These are phyloP conservation scores for Byssochlamys sp. DNA, from an alignment of 2,329 filamentous ascomycete species.

Conservation along the genomic window DNA sequence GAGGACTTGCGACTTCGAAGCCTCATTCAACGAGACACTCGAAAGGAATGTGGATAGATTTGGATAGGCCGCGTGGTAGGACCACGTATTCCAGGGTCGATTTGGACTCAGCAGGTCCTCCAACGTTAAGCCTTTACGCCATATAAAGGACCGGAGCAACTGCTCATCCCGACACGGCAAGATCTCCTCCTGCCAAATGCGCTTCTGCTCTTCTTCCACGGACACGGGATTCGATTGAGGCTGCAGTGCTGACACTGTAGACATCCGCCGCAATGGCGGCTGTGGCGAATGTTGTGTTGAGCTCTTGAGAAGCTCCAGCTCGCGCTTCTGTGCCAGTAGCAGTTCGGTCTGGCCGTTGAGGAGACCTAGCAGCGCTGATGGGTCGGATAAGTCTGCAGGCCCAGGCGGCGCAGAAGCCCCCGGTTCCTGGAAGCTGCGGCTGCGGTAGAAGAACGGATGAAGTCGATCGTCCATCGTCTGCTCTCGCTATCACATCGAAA, in stretches of 20 bases:
- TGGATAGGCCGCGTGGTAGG: slow-evolving; percentile 4
- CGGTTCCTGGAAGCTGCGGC: not conserved
- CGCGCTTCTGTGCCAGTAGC: not conserved
- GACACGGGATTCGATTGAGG: not conserved
- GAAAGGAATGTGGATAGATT: slow-evolving; percentile 2
- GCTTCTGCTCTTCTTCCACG: not conserved
- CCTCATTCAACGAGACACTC: slow-evolving; percentile 3
- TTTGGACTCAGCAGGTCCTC: not conserved
- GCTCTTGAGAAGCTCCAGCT: not conserved
- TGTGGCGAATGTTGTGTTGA: not conserved
- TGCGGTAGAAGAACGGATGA: not conserved
- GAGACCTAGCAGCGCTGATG: not conserved
- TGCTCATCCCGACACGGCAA: not conserved
- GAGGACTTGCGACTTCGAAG: slow-evolving; percentile 2
- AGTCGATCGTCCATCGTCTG: not conserved
- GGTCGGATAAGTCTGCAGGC: not conserved
- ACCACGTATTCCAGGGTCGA: slow-evolving; percentile 2
- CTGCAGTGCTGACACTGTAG: not conserved
- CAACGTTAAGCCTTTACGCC: not conserved
- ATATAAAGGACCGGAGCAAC: not conserved
- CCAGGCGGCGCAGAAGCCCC: not conserved
- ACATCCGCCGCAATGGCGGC: not conserved
- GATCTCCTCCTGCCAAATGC: not conserved
- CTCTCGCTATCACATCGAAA: not conserved
- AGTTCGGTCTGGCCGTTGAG: not conserved